phyloP scores from a whole-genome alignment of 495 filamentous ascomycete species.

The Coniosporium apollinis region DNA sequence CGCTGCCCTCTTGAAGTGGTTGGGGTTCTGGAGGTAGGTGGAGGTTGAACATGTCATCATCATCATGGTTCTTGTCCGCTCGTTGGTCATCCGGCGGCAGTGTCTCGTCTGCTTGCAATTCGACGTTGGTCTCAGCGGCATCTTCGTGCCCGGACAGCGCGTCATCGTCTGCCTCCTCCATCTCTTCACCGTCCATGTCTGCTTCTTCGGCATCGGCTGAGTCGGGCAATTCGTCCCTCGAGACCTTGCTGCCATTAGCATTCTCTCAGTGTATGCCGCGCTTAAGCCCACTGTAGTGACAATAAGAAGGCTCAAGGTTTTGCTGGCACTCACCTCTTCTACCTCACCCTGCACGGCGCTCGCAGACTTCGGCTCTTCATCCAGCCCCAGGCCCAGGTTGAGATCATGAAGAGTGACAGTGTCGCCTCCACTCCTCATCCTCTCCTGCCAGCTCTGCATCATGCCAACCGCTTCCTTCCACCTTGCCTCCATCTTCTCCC shows the following conservation, averaged over 20 bases:
- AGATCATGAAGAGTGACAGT: constrained; percentile 72
- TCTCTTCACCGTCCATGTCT: not conserved
- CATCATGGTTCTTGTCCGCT: constrained; percentile 6
- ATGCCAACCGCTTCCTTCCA: constrained; percentile 81
- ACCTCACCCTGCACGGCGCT: constrained; percentile 8
- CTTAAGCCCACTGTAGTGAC: too few relatives aligned
- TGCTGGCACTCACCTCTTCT: too few relatives aligned
- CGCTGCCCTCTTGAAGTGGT: constrained; percentile 15
- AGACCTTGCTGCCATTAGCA: too few relatives aligned
- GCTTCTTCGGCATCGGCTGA: not conserved
- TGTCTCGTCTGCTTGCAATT: not conserved
- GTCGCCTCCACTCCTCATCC: constrained; percentile 62
- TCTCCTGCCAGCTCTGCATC: constrained; percentile 84
- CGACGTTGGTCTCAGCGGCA: not conserved
- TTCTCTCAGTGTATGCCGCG: too few relatives aligned
- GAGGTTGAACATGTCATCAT: constrained; percentile 17
- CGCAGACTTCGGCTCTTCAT: constrained; percentile 9
- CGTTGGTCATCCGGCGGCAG: not conserved
- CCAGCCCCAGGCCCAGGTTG: constrained; percentile 44
- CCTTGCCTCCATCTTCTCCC: constrained; percentile 77
- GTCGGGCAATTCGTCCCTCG: too few relatives aligned
- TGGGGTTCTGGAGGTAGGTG: constrained; percentile 12
- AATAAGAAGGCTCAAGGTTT: too few relatives aligned
- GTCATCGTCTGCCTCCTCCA: not conserved
- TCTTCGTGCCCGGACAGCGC: not conserved